Conservation (phyloP, 169 alveolate genomes). For the Plasmodium chabaudi region DNA sequence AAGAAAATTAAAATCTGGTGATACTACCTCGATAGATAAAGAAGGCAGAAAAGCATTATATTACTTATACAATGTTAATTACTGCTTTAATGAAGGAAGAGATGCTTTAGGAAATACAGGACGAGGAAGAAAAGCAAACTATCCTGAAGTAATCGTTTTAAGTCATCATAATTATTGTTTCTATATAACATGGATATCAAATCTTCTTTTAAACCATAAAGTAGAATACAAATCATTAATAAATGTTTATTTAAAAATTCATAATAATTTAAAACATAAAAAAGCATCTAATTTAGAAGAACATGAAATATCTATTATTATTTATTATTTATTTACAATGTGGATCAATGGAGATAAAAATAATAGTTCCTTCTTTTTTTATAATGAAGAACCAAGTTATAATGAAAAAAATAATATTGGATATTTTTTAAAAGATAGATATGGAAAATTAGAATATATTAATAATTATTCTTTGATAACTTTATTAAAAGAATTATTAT, state of each 20-base stretch:
- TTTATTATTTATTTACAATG: constrained; percentile 66
- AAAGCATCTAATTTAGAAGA: constrained; percentile 35
- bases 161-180: constrained; percentile 69
- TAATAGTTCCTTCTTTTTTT: constrained; percentile 44
- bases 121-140: neutral
- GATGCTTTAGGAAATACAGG: neutral
- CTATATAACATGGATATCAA: constrained; percentile 56
- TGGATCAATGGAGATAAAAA: constrained; percentile 75
- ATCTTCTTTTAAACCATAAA: constrained; percentile 53
- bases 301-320: constrained; percentile 44
- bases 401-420: constrained; percentile 52
- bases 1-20: neutral
- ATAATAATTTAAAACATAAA: constrained; percentile 39
- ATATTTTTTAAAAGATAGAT: constrained; percentile 50
- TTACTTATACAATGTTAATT: constrained; percentile 53
- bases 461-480: constrained; percentile 59
- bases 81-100: constrained; percentile 10
- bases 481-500: constrained; percentile 47
- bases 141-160: constrained; percentile 35
- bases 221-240: constrained; percentile 62
- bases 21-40: constrained; percentile 20
- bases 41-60: constrained; percentile 55
- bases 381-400: constrained; percentile 61
- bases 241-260: constrained; percentile 42
- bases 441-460: constrained; percentile 49